phyloP scores from a whole-genome alignment of 768 basidiomycete genomes.

The Rhodotorula toruloides region DNA sequence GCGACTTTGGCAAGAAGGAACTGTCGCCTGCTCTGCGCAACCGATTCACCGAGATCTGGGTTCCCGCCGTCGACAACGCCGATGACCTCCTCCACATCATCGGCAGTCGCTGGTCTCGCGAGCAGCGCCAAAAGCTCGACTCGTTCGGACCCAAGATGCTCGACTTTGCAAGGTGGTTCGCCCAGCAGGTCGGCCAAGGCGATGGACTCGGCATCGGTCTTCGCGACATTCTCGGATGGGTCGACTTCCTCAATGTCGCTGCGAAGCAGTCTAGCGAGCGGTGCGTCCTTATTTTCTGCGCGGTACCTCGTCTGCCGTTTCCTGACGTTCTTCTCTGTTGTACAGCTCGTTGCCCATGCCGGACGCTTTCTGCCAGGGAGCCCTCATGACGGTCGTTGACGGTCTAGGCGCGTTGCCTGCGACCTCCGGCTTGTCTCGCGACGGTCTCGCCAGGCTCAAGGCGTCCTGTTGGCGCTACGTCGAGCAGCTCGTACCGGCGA shows the following conservation, averaged over 20 bases:
- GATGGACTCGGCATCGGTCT: conserved; percentile 61
- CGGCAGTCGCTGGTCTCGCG: conserved; percentile 58
- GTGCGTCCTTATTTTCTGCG: neutral
- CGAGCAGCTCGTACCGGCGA: conserved; percentile 45
- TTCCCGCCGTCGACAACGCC: conserved; percentile 70
- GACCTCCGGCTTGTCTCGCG: conserved; percentile 52
- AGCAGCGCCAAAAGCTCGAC: conserved; percentile 51
- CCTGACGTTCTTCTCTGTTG: neutral
- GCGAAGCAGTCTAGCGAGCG: neutral
- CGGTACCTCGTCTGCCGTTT: no score
- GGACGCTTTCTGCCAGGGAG: conserved; percentile 58
- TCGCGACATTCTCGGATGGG: conserved; percentile 91
- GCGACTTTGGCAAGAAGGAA: conserved; percentile 98
- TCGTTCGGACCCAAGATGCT: conserved; percentile 61
- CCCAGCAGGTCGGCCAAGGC: conserved; percentile 57
- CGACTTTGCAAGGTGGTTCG: conserved; percentile 77
- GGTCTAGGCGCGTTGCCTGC: conserved; percentile 50
- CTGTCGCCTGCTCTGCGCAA: conserved; percentile 93
- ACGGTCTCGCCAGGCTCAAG: conserved; percentile 56
- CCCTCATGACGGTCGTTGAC: conserved; percentile 86
- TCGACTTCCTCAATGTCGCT: conserved; percentile 66
- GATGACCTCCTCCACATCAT: conserved; percentile 75
- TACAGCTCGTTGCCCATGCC: conserved; percentile 14
- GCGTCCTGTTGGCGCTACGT: conserved; percentile 54
- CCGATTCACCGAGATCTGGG: conserved; percentile 99